Conservation (phyloP, 768 basidiomycete genomes). For the Naganishia antarctica region DNA sequence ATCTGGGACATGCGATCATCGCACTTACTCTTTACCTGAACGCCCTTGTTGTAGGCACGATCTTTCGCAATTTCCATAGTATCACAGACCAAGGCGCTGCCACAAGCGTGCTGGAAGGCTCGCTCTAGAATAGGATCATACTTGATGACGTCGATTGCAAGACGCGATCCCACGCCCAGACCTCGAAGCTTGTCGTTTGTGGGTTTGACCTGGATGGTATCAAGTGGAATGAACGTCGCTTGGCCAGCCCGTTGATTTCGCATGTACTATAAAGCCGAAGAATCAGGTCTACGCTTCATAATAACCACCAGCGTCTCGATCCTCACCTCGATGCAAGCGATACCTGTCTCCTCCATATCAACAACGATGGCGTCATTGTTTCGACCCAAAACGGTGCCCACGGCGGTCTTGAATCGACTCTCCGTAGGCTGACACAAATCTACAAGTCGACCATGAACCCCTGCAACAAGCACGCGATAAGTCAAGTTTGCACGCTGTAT, state of each 20-base stretch:
- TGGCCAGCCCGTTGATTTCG: constrained; percentile 89
- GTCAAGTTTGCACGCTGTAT: background rate
- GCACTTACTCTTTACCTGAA: constrained; percentile 86
- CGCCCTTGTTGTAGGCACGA: constrained; percentile 87
- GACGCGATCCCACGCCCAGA: constrained; percentile 77
- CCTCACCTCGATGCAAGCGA: constrained; percentile 88
- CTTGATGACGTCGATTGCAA: constrained; percentile 80
- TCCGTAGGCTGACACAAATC: constrained; percentile 93
- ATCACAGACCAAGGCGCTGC: constrained; percentile 91
- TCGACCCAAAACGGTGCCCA: constrained; percentile 84
- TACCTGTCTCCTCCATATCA: constrained; percentile 92
- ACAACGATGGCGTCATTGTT: constrained; percentile 95
- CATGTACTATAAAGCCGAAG: constrained; percentile 66
- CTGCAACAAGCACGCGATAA: constrained; percentile 49
- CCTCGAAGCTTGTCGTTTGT: constrained; percentile 90
- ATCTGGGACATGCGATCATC: background rate
- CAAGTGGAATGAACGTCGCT: constrained; percentile 97
- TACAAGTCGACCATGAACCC: constrained; percentile 84
- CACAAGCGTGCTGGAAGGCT: constrained; percentile 94
- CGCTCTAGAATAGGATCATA: constrained; percentile 78
- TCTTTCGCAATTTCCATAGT: constrained; percentile 85
- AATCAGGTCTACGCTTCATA: background rate
- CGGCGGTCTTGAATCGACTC: constrained; percentile 84
- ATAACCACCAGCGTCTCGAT: background rate
- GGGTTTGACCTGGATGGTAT: constrained; percentile 90